Conservation (phyloP, 225 moss, liverwort and hornwort genomes). For the Climacium dendroides region DNA sequence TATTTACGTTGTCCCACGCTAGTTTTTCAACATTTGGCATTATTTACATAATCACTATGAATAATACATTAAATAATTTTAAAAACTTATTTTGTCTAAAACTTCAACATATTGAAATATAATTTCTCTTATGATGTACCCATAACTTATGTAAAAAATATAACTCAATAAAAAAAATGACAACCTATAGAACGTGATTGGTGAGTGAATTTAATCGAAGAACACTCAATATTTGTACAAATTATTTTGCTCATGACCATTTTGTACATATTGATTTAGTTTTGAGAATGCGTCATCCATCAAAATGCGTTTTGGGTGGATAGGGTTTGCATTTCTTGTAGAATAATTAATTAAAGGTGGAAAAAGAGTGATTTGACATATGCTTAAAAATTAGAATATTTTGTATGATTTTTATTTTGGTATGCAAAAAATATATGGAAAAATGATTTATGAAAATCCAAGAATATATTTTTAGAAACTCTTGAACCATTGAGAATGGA, state of each 20-base stretch:
- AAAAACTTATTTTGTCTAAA: not conserved
- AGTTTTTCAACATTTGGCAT: not conserved
- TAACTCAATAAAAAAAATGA: not conserved
- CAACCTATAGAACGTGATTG: too few relatives aligned
- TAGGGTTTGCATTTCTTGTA: too few relatives aligned
- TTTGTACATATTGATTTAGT: not conserved
- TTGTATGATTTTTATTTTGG: not conserved
- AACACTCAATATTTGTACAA: fast-evolving
- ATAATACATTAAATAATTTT: not conserved
- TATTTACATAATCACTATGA: not conserved
- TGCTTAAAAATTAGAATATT: too few relatives aligned
- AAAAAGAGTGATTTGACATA: not conserved
- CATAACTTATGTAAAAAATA: not conserved
- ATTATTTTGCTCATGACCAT: not conserved
- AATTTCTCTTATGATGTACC: not conserved
- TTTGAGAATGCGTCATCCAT: too few relatives aligned
- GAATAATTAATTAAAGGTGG: not conserved
- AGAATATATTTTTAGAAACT: not conserved
- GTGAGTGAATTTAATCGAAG: not conserved
- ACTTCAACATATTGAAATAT: not conserved
- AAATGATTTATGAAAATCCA: not conserved
- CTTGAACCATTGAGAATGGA: not conserved
- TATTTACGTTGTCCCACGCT: too few relatives aligned
- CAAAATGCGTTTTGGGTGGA: not conserved
- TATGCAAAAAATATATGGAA: not conserved